These are phyloP conservation scores for Entophlyctis luteolus DNA, from an alignment of 192 early-diverging fungal species.

Conservation along the genomic window DNA sequence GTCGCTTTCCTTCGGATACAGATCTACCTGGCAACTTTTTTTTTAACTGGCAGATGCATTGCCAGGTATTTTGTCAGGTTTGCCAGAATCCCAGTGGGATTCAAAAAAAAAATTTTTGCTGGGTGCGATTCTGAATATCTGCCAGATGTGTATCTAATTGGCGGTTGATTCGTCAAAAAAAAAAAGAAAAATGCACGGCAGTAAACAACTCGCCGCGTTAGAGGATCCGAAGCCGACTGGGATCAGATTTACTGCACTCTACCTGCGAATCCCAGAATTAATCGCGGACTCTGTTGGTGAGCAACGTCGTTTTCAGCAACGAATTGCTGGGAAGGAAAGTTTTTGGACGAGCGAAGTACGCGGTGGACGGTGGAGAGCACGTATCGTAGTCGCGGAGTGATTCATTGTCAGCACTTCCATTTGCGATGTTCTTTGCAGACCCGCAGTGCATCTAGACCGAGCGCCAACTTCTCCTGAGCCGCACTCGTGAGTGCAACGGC, in stretches of 20 bases:
- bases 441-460: slow-evolving; percentile 5
- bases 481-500: too few species aligned
- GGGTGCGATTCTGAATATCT: too few species aligned
- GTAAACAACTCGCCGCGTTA: too few species aligned
- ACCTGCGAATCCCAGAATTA: slow-evolving; percentile 30
- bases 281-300: slow-evolving; percentile 20
- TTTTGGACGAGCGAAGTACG: not conserved
- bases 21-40: too few species aligned
- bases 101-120: too few species aligned
- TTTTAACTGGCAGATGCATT: too few species aligned
- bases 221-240: not conserved
- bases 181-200: too few species aligned
- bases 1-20: too few species aligned
- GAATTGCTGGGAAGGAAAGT: not conserved
- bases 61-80: too few species aligned
- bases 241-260: slow-evolving; percentile 9
- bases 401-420: not conserved
- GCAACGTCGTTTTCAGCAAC: not conserved
- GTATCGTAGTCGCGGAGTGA: slow-evolving; percentile 11
- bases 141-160: too few species aligned
- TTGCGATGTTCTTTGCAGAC: slow-evolving; percentile 1
- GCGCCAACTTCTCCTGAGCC: not conserved
- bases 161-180: too few species aligned
- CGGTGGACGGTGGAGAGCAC: not conserved
- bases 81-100: too few species aligned